phyloP scores from a whole-genome alignment of 345 rosid genomes.

The Microcos paniculata region DNA sequence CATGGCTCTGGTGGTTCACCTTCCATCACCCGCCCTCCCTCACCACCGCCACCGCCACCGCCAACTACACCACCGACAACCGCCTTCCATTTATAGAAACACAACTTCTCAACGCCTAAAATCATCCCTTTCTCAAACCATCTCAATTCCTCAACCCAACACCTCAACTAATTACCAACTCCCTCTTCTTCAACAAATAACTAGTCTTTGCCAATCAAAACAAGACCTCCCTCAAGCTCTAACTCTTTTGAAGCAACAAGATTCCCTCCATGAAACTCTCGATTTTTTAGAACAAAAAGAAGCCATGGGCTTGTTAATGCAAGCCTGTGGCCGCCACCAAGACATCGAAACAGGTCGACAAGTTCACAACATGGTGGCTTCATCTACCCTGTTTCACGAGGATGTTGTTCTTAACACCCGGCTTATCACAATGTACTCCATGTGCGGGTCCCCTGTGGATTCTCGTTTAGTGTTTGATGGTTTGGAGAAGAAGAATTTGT shows the following conservation, averaged over 20 bases:
- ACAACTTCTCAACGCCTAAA: not conserved
- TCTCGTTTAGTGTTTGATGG: constrained; percentile 48
- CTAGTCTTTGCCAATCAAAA: constrained; percentile 37
- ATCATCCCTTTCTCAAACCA: constrained; percentile 15
- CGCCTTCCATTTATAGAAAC: not conserved
- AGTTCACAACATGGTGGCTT: constrained; percentile 45
- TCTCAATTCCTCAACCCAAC: constrained; percentile 1
- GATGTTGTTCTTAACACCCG: constrained; percentile 54
- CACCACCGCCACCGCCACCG: not conserved
- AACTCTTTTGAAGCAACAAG: constrained; percentile 19
- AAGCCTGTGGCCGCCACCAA: constrained; percentile 45
- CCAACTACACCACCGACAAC: not conserved
- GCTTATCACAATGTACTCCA: constrained; percentile 54
- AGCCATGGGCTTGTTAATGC: constrained; percentile 49
- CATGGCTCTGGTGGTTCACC: constrained; percentile 8
- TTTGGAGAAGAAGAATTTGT: constrained; percentile 47
- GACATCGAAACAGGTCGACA: constrained; percentile 48
- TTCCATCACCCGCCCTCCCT: not conserved
- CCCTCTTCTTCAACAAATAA: constrained; percentile 34
- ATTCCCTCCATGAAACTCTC: constrained; percentile 17
- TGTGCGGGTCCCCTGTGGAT: constrained; percentile 50
- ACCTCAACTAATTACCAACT: constrained; percentile 4
- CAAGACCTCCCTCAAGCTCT: constrained; percentile 42
- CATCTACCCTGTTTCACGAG: constrained; percentile 34
- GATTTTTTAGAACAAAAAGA: constrained; percentile 31